Base-by-base conservation (phyloP, 2,329 filamentous ascomycete species). In the Talaromyces atroroseus region DNA sequence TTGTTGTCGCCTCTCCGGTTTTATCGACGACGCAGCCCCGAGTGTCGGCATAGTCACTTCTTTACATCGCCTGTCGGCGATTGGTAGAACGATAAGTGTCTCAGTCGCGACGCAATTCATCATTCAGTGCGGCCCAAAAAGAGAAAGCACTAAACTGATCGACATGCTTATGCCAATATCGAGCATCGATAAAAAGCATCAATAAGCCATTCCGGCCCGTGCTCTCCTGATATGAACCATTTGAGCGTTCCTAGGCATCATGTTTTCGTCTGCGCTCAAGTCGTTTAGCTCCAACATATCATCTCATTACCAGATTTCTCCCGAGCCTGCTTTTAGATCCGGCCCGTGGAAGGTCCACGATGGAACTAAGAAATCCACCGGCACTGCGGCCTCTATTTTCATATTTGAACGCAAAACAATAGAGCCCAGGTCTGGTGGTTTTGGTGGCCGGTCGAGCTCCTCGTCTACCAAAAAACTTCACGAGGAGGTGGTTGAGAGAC, bases 261-360 rank as follows among this genome's bases (percentile, higher is more conserved):
- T 97, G 92, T 96, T 96, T 75, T 90, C 90, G 68, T 92, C 87
- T 60, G 90, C 90, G 62, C 82, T 97, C 71, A 97, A 97, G 76
- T 95, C 92, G 61, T 92, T 97, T 72, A 87, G 86, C 62, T 92
- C 89, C 59, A 96, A 96, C 75, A 97, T 99, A 76, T 86, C 86
- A 58, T 86, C 88, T 69, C 95, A 96, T 76, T 99, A 99, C 75
- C 84, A 88, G 64, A 80, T 97, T 62, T 87, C 90, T 21, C 80
- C 86, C 24, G 84, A 83, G 58, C 83, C 88, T 11, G 87, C 84
- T n/a, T 88, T 90, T 52, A 84, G 84, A 52, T 89, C 92, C 16
- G 94, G 94, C 18, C 90, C 92, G 58, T 99, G 94, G 94, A 95
- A 91, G 77, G 94, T 99, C 67, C 92, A 92, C 80, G 92, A 96